Evolutionary conservation across 169 alveolate genomes (phyloP).

Genomic region (Plasmodium coatneyi): DNA sequence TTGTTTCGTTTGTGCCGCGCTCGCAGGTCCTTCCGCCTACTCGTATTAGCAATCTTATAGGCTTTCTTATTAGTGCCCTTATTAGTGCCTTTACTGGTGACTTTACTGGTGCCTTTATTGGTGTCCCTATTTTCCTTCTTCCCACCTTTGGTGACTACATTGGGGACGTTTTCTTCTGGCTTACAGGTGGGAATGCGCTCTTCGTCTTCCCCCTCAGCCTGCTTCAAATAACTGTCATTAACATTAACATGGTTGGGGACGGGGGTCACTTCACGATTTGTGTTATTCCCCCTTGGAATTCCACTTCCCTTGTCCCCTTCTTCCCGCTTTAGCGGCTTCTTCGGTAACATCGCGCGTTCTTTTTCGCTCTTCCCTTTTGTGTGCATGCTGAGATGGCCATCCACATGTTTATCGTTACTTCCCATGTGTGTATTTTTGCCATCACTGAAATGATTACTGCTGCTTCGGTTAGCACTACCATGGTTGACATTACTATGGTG

Average conservation of each 20-base stretch:
- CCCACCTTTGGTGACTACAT: not conserved
- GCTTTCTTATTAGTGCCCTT: not conserved
- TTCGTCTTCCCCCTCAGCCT: not conserved
- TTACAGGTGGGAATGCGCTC: not conserved
- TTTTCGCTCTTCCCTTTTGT: not conserved
- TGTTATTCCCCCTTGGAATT: not conserved
- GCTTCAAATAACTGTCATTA: not conserved
- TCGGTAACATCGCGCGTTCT: not conserved
- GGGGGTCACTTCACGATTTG: not conserved
- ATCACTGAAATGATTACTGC: not conserved
- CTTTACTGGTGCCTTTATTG: not conserved
- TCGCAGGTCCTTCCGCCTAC: not conserved
- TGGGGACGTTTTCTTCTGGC: not conserved
- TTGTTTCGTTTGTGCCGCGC: slow-evolving; percentile 1
- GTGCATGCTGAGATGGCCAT: not conserved
- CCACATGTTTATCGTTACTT: not conserved
- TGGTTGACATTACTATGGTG: not conserved
- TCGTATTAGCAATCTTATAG: not conserved
- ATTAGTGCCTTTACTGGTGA: not conserved
- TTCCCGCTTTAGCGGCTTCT: not conserved
- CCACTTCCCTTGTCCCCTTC: not conserved
- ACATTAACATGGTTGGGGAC: not conserved
- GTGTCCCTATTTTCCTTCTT: not conserved
- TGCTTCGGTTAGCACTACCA: not conserved
- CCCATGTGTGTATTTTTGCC: not conserved